Conservation (phyloP, 805 yeast species). For the Lipomyces yamadae region DNA sequence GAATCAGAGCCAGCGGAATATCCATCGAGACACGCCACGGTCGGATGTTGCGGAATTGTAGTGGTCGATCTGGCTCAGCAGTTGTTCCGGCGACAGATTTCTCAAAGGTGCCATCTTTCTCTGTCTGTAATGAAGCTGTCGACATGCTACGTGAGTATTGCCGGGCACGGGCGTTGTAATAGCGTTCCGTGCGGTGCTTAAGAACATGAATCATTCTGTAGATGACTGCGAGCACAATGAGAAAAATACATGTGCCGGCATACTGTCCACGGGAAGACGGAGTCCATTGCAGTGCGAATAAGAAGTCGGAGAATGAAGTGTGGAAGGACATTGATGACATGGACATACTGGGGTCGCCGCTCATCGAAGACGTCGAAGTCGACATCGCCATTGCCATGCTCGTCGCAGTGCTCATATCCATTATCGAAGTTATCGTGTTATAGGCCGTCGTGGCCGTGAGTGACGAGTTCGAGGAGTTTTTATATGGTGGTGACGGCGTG, state of each 20-base stretch:
- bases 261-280: constrained; percentile 41
- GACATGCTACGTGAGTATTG: not conserved
- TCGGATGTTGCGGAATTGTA: constrained; percentile 23
- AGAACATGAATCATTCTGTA: constrained; percentile 35
- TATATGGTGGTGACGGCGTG: too few species aligned
- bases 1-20: constrained; percentile 37
- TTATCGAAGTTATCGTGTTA: constrained; percentile 6
- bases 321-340: constrained; percentile 40
- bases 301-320: constrained; percentile 34
- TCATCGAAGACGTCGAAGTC: constrained; percentile 18
- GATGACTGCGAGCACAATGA: constrained; percentile 40
- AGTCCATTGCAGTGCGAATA: constrained; percentile 41
- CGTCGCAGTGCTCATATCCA: constrained; percentile 13
- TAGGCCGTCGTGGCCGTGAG: constrained; percentile 1
- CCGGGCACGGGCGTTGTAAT: constrained; percentile 23
- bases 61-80: constrained; percentile 1
- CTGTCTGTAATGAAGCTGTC: not conserved
- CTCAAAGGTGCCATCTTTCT: constrained; percentile 12
- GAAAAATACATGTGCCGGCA: constrained; percentile 43
- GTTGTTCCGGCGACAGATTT: constrained; percentile 11
- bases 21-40: constrained; percentile 40
- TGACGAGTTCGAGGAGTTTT: not conserved
- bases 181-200: constrained; percentile 31
- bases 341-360: constrained; percentile 10
- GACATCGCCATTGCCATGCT: constrained; percentile 25